These are phyloP conservation scores for Fusarium sp. DNA, from an alignment of 2,329 filamentous ascomycete genomes.

Conservation along the genomic window DNA sequence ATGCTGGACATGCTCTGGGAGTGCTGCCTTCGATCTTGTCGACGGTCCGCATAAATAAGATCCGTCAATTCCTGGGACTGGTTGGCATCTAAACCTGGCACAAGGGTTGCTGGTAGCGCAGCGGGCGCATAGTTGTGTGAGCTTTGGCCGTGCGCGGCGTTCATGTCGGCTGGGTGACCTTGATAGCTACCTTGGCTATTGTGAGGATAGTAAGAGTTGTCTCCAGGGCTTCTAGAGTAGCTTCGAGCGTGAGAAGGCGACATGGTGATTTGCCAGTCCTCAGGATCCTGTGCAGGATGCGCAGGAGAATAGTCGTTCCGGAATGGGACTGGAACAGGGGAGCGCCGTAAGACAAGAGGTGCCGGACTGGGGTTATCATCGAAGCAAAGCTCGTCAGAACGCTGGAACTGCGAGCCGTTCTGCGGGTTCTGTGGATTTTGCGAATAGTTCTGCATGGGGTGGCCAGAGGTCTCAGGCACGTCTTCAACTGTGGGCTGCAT, in stretches of 20 bases:
- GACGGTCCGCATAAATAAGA: constrained; percentile 68
- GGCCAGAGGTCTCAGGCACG: constrained; percentile 65
- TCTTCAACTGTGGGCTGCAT: constrained; percentile 76
- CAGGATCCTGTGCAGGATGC: constrained; percentile 35
- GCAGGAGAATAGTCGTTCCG: constrained; percentile 47
- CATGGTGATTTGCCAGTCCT: constrained; percentile 48
- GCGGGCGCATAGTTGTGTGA: constrained; percentile 59
- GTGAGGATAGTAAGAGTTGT: constrained; percentile 50
- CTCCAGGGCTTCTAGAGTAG: constrained; percentile 52
- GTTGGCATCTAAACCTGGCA: constrained; percentile 71
- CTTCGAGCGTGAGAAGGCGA: constrained; percentile 53
- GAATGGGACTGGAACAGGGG: constrained; percentile 44
- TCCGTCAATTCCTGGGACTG: constrained; percentile 70
- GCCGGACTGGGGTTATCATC: constrained; percentile 59
- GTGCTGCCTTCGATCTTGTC: constrained; percentile 61
- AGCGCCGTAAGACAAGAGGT: constrained; percentile 59
- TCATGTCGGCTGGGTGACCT: constrained; percentile 54
- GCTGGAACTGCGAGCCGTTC: constrained; percentile 42
- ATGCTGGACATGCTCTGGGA: constrained; percentile 55
- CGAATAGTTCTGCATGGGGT: constrained; percentile 46
- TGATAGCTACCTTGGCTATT: constrained; percentile 51
- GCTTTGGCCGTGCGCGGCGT: constrained; percentile 52
- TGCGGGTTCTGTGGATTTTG: constrained; percentile 31
- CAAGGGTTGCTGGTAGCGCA: constrained; percentile 67
- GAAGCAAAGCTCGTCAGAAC: constrained; percentile 57